phyloP scores from a whole-genome alignment of 208 protist species.

The Wallacemonas collosoma region DNA sequence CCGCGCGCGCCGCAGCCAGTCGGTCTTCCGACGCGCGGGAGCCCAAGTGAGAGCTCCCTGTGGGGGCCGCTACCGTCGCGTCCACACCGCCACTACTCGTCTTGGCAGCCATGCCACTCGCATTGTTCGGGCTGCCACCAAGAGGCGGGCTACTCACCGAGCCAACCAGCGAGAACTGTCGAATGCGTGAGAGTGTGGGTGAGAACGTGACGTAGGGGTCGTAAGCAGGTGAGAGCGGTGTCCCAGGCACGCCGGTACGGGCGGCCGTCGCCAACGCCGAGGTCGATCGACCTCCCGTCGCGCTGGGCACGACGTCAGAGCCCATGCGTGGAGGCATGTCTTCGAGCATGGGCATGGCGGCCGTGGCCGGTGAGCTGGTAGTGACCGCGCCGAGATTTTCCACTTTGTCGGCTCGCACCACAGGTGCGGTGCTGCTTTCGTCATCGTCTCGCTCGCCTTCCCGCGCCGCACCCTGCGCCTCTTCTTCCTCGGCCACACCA shows the following conservation, averaged over 20 bases:
- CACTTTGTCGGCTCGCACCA: not conserved
- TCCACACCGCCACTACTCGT: not conserved
- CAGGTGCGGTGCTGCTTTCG: not conserved
- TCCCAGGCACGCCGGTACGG: not conserved
- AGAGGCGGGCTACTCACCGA: not conserved
- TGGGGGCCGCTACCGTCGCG: not conserved
- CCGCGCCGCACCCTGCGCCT: not conserved
- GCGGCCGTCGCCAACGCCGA: not conserved
- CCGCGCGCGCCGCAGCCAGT: too few relatives aligned
- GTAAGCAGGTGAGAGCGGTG: conserved; percentile 3
- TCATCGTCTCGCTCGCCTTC: not conserved
- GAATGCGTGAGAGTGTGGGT: not conserved
- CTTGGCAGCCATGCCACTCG: not conserved
- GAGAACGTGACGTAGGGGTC: conserved; percentile 15
- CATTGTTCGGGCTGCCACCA: not conserved
- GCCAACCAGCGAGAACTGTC: not conserved
- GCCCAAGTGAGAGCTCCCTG: too few relatives aligned
- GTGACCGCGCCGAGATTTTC: not conserved
- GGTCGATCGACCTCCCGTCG: not conserved
- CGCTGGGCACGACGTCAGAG: not conserved
- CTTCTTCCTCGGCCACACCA: too few relatives aligned
- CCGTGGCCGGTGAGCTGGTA: not conserved
- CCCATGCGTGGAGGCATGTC: not conserved
- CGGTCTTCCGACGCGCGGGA: too few relatives aligned
- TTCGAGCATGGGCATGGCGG: not conserved